A percentile compares a stretch with the other conserved stretches of the same genome.
phyloP scores from a whole-genome alignment of 108 stramenopile species.

The Nannochloropsis oceanica region DNA sequence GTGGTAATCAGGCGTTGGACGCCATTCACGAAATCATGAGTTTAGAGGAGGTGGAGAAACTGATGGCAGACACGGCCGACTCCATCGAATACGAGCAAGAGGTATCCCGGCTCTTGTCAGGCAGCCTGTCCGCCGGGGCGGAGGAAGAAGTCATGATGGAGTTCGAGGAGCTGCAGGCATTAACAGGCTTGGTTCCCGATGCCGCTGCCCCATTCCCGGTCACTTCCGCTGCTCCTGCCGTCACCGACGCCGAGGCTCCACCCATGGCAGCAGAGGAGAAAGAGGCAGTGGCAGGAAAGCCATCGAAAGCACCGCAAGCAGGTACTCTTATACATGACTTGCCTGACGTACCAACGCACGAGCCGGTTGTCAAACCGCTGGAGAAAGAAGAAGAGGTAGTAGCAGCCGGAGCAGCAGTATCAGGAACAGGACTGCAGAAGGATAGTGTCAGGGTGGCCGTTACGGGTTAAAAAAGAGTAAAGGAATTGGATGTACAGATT shows the following conservation, averaged over 20 bases:
- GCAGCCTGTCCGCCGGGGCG: slow-evolving; percentile 10
- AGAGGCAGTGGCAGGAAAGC: not conserved
- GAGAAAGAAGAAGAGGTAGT: too few species aligned
- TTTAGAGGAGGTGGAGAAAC: slow-evolving; percentile 34
- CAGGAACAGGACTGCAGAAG: too few species aligned
- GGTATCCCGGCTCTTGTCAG: slow-evolving; percentile 18
- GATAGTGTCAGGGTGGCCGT: too few species aligned
- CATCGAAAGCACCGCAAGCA: not conserved
- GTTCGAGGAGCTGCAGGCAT: slow-evolving; percentile 3
- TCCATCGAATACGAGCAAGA: slow-evolving; percentile 12
- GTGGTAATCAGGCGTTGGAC: slow-evolving; percentile 26
- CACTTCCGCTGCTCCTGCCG: not conserved
- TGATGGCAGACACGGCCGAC: slow-evolving; percentile 36
- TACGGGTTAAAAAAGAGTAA: too few species aligned
- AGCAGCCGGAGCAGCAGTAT: too few species aligned
- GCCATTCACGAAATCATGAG: slow-evolving; percentile 28
- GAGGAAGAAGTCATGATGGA: slow-evolving; percentile 21
- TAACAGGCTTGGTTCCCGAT: not conserved
- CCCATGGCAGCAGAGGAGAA: not conserved
- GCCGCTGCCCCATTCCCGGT: not conserved
- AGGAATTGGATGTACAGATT: too few species aligned
- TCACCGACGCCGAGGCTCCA: not conserved
- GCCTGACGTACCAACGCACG: not conserved
- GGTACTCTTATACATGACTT: not conserved
- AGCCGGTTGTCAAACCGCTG: not conserved